A percentile compares a stretch with the other conserved stretches of the same genome.
These are phyloP conservation scores for Colletotrichum horii DNA, from an alignment of 2,329 filamentous ascomycete species.

Conservation along the genomic window DNA sequence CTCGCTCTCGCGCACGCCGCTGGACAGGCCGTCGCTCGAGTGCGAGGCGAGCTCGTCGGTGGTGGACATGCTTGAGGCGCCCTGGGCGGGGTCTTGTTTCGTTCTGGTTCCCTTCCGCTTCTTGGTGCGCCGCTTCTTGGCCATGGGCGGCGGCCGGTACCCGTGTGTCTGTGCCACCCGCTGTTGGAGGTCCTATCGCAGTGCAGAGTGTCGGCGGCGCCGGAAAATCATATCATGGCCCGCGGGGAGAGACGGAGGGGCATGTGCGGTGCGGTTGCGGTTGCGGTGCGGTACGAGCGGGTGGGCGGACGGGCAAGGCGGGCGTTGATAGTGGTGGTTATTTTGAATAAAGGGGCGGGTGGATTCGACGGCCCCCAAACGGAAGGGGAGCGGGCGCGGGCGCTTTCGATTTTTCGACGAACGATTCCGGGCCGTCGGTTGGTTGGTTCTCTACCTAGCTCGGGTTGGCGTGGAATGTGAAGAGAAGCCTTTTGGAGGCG, in stretches of 20 bases:
- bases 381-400: not conserved
- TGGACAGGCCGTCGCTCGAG: conserved; percentile 37
- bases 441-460: not conserved
- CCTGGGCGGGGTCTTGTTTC: conserved; percentile 19
- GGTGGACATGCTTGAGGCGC: conserved; percentile 32
- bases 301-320: not conserved
- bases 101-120: conserved; percentile 29
- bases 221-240: conserved; percentile 15
- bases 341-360: not conserved
- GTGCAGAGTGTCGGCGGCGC: not conserved
- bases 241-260: not conserved
- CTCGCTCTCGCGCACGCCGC: conserved; percentile 36
- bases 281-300: not conserved
- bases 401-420: not conserved
- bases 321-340: not conserved
- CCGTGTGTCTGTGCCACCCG: conserved; percentile 19
- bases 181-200: conserved; percentile 10
- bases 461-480: not conserved
- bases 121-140: conserved; percentile 36
- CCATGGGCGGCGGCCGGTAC: conserved; percentile 34
- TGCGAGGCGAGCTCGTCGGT: conserved; percentile 34
- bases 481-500: not conserved
- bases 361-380: not conserved
- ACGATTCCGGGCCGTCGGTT: not conserved
- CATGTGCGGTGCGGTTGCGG: not conserved